Base-by-base conservation (phyloP, 306 rosid genomes). In the Dryas alaskensis region DNA sequence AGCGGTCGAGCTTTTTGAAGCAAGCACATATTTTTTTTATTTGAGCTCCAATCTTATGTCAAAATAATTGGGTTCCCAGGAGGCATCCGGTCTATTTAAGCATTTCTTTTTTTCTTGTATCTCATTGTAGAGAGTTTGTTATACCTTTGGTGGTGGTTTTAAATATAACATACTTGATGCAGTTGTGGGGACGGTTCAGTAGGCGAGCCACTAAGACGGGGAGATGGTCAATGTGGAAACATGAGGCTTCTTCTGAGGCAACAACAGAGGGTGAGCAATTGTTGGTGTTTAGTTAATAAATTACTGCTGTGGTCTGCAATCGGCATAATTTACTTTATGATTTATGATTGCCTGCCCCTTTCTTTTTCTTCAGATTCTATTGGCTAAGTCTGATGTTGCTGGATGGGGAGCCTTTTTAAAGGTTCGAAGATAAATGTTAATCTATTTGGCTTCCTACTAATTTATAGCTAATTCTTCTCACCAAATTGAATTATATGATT, bases 321-420 rank as follows among this genome's bases (percentile, higher is more conserved):
- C 37, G 37, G 37, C 47, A 65, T 55, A 81, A 60, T 48, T n/a
- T 39, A 58, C 45, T 64, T 46, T 69, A 70, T 83, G 60, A 73
- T 17, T 50, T 50, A 66, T 69, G 54, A 52, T 66, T 78, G 61
- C 73, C 46, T 62, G 59, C 72, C 73, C 70, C 19, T 70, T 64
- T 37, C 37, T 79, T 78, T 73, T 70, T 62, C 49, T 63, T 70
- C 86, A 94, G 98, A 91, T 91, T 86, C 96, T 94, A 72, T 82
- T 94, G 84, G 91, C 87, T 25, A 89, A 88, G 82, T 94, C 98
- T 69, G 98, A 94, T 87, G 89, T 94, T 81, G 95, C 96, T 62
- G 98, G 98, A 81, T 94, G 98, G 98, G 98, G 98, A 76, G 98
- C 98, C 50, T 94, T 94, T 79, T 80, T 94, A 75, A 94, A 94